phyloP scores from a whole-genome alignment of 257 asterid species.

The Forsythia viridissima region DNA sequence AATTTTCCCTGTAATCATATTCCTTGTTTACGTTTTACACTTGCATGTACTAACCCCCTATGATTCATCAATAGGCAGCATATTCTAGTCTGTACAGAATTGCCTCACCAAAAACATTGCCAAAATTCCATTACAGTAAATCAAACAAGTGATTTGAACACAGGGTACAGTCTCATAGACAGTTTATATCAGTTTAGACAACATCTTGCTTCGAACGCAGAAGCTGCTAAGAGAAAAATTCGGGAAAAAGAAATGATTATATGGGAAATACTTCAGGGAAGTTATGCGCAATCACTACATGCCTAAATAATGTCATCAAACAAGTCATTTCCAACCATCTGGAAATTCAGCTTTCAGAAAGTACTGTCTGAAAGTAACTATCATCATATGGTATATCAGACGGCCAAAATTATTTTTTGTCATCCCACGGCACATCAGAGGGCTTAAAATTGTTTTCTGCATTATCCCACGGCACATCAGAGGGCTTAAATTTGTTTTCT shows the following conservation, averaged over 20 bases:
- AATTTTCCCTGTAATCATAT: constrained; percentile 15
- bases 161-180: no score
- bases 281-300: background rate
- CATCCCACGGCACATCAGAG: constrained; percentile 34
- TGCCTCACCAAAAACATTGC: background rate
- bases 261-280: background rate
- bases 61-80: background rate
- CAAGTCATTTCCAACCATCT: constrained; percentile 38
- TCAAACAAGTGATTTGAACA: background rate
- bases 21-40: constrained; percentile 16
- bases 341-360: constrained; percentile 32
- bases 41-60: background rate
- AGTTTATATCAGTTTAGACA: background rate
- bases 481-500: background rate
- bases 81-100: background rate
- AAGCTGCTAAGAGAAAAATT: background rate
- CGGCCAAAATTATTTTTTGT: background rate
- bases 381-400: background rate
- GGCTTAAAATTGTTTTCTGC: constrained; percentile 14
- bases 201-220: background rate
- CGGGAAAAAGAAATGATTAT: background rate
- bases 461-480: background rate
- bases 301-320: background rate
- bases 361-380: background rate
- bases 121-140: background rate